phyloP scores from a whole-genome alignment of 441 rosid genomes.

The Mallotus repandus region DNA sequence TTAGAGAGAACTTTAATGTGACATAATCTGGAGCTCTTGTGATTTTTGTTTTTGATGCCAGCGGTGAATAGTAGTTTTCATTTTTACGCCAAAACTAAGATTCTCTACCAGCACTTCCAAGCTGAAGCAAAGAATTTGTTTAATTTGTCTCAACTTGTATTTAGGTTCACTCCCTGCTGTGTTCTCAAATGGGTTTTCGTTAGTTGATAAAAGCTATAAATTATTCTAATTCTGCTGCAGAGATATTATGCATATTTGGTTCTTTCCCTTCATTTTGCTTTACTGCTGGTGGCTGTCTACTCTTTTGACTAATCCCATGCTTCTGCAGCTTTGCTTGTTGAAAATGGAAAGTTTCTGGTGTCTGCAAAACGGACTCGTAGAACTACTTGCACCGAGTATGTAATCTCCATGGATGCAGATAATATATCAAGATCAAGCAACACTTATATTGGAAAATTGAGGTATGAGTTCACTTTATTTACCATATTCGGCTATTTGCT shows the following conservation, averaged over 20 bases:
- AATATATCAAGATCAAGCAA: slow-evolving; percentile 88
- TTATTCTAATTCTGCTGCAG: background rate
- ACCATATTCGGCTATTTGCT: background rate
- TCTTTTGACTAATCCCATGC: background rate
- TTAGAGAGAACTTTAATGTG: too few relatives aligned
- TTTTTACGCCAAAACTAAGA: too few relatives aligned
- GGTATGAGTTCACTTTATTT: slow-evolving; percentile 38
- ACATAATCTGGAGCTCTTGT: too few relatives aligned
- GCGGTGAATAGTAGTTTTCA: too few relatives aligned
- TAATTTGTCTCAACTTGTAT: background rate
- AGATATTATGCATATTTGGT: background rate
- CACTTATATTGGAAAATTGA: slow-evolving; percentile 83
- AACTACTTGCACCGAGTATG: slow-evolving; percentile 91
- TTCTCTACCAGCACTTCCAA: background rate
- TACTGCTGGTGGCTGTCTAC: background rate
- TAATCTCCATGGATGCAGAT: slow-evolving; percentile 91
- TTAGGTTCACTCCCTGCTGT: background rate
- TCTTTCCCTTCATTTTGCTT: slow-evolving; percentile 2
- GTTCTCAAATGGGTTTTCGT: background rate
- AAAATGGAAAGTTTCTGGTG: slow-evolving; percentile 94
- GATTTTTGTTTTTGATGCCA: too few relatives aligned
- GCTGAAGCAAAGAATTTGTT: background rate
- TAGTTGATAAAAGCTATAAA: background rate
- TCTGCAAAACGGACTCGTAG: slow-evolving; percentile 90
- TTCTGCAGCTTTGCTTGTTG: slow-evolving; percentile 76